Conservation (phyloP, 441 rosid species). For the Theobroma grandiflorum region DNA sequence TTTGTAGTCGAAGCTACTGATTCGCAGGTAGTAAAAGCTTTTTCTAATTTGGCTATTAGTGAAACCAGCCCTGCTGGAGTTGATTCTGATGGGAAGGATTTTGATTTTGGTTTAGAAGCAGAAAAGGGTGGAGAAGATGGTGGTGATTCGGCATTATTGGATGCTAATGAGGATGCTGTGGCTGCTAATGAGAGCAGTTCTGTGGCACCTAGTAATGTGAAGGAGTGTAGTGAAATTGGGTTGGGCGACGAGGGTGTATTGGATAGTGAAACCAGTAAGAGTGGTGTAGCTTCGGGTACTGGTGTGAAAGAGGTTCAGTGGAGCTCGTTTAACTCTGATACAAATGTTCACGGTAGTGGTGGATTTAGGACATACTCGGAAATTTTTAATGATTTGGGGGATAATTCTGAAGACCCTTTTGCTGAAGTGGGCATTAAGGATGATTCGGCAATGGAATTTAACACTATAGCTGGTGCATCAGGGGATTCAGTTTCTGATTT, state of each 20-base stretch:
- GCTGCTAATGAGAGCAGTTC: conserved; percentile 19
- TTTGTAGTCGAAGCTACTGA: conserved; percentile 9
- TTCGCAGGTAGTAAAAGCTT: conserved; percentile 20
- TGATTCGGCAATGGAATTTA: conserved; percentile 17
- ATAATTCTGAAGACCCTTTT: conserved; percentile 42
- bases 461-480: conserved; percentile 23
- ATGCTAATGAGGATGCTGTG: conserved; percentile 3
- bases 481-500: conserved; percentile 31
- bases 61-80: conserved; percentile 21
- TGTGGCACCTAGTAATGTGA: conserved; percentile 9
- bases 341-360: conserved; percentile 17
- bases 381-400: conserved; percentile 39
- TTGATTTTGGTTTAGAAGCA: conserved; percentile 17
- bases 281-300: conserved; percentile 26
- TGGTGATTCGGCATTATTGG: conserved; percentile 16
- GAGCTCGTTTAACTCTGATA: conserved; percentile 47
- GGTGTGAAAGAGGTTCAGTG: conserved; percentile 51
- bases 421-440: conserved; percentile 23
- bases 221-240: conserved; percentile 28
- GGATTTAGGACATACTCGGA: conserved; percentile 42
- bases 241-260: conserved; percentile 30
- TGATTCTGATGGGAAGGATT: conserved; percentile 14
- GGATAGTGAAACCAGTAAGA: conserved; percentile 8
- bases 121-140: conserved; percentile 20
- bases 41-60: conserved; percentile 35